Evolutionary conservation across 2,329 filamentous ascomycete species (phyloP).

Genomic region (Alternaria alternata): DNA sequence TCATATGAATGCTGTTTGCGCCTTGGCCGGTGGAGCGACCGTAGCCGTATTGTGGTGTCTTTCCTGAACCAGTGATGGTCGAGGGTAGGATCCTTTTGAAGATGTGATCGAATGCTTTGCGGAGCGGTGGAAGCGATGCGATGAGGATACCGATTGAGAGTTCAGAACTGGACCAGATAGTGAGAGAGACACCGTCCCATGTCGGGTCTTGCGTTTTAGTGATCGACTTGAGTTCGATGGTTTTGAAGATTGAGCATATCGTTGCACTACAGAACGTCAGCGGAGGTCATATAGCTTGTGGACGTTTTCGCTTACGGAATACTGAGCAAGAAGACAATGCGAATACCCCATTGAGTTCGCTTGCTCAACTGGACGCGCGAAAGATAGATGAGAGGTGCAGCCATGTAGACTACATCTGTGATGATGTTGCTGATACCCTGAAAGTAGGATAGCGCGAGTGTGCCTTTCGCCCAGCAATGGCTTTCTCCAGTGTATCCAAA

Average conservation of each 20-base stretch:
- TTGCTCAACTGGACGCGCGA: constrained; percentile 31
- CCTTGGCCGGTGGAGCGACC: constrained; percentile 10
- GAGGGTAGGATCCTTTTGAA: constrained; percentile 29
- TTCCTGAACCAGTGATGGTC: constrained; percentile 14
- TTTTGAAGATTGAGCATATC: constrained; percentile 41
- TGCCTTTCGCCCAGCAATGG: constrained; percentile 35
- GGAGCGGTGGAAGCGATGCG: constrained; percentile 36
- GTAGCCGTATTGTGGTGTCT: constrained; percentile 24
- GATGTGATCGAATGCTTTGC: constrained; percentile 34
- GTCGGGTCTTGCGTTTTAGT: constrained; percentile 33
- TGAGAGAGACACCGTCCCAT: constrained; percentile 35
- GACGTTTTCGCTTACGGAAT: constrained; percentile 31
- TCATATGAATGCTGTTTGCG: constrained; percentile 20
- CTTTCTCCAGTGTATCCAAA: constrained; percentile 17
- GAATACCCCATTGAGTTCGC: constrained; percentile 40
- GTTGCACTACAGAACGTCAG: constrained; percentile 29
- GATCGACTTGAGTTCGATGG: constrained; percentile 34
- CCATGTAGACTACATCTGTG: constrained; percentile 40
- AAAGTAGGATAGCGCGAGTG: constrained; percentile 32
- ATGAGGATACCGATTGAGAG: constrained; percentile 33
- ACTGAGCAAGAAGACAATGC: constrained; percentile 40
- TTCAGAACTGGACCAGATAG: constrained; percentile 39
- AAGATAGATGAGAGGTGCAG: constrained; percentile 40
- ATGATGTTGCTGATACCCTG: constrained; percentile 41
- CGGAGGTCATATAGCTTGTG: not conserved